phyloP scores from a whole-genome alignment of 2,329 filamentous ascomycete species.

The Penicillium paneum region DNA sequence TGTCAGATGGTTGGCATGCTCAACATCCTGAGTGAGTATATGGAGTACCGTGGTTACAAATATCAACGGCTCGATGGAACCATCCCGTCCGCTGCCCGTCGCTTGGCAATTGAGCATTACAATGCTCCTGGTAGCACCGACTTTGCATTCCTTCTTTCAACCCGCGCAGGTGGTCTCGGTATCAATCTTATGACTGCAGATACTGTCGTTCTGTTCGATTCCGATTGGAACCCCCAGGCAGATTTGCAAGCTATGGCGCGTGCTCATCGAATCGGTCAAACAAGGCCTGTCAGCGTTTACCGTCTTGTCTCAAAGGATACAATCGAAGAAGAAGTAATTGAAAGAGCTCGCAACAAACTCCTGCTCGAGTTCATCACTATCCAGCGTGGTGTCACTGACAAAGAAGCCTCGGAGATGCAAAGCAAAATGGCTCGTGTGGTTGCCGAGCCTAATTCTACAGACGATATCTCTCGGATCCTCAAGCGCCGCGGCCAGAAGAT shows the following conservation, averaged over 20 bases:
- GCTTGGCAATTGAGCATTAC: slow-evolving; percentile 96
- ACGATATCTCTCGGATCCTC: slow-evolving; percentile 93
- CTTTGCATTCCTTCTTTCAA: slow-evolving; percentile 94
- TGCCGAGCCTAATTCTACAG: slow-evolving; percentile 81
- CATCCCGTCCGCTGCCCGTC: slow-evolving; percentile 80
- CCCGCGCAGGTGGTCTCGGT: slow-evolving; percentile 91
- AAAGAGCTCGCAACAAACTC: slow-evolving; percentile 94
- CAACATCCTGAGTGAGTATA: slow-evolving; percentile 91
- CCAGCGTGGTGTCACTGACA: slow-evolving; percentile 92
- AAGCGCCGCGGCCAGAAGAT: slow-evolving; percentile 99
- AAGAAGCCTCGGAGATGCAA: slow-evolving; percentile 78
- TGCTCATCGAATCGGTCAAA: slow-evolving; percentile 96
- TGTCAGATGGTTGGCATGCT: slow-evolving; percentile 99
- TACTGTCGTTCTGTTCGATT: slow-evolving; percentile 96
- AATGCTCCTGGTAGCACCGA: slow-evolving; percentile 95
- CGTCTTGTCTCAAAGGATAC: slow-evolving; percentile 96
- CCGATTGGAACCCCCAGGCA: slow-evolving; percentile 93
- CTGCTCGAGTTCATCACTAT: slow-evolving; percentile 97
- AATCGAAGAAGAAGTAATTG: slow-evolving; percentile 94
- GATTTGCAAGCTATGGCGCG: slow-evolving; percentile 98
- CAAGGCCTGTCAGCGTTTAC: slow-evolving; percentile 93
- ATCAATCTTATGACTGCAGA: slow-evolving; percentile 99
- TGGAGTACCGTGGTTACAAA: slow-evolving; percentile 87
- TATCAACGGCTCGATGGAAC: slow-evolving; percentile 95
- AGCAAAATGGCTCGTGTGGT: slow-evolving; percentile 68